A percentile compares a stretch with the other conserved stretches of the same genome.
These are phyloP conservation scores for Lecanicillium sp. DNA, from an alignment of 2,329 filamentous ascomycete species.

Conservation along the genomic window DNA sequence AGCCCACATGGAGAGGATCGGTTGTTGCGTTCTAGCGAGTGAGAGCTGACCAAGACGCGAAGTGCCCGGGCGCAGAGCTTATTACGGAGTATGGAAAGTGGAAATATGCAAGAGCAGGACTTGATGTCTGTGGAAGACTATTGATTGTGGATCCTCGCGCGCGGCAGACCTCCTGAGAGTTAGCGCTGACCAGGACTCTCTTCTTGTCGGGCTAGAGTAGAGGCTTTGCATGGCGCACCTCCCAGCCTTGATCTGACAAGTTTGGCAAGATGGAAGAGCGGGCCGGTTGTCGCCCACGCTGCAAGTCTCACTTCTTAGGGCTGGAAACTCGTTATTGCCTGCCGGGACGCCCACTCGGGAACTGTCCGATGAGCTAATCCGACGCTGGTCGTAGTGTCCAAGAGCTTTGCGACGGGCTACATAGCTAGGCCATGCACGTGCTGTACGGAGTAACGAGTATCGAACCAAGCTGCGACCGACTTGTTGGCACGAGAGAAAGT, in stretches of 20 bases:
- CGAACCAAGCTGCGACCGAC: not conserved
- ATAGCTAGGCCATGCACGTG: not conserved
- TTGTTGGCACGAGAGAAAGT: not conserved
- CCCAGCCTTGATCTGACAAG: not conserved
- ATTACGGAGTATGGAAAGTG: too few relatives aligned
- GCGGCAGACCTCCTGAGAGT: conserved; percentile 2
- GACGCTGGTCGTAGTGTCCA: not conserved
- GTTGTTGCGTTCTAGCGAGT: too few relatives aligned
- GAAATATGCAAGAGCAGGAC: too few relatives aligned
- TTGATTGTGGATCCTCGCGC: conserved; percentile 5
- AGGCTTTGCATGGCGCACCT: not conserved
- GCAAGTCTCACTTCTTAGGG: not conserved
- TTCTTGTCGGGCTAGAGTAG: too few relatives aligned
- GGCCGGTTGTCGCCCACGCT: not conserved
- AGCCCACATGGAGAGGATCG: too few relatives aligned
- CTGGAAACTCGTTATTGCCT: not conserved
- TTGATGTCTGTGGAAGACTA: too few relatives aligned
- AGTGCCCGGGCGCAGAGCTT: too few relatives aligned
- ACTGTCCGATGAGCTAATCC: conserved; percentile 6
- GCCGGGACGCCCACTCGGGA: not conserved
- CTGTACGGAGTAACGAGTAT: not conserved
- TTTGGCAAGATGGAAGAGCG: not conserved
- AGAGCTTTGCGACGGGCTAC: not conserved
- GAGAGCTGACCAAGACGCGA: too few relatives aligned
- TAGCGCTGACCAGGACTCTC: not conserved